phyloP scores from a whole-genome alignment of 2,329 filamentous ascomycete genomes.

The Paecilomyces dactylethromorphus region DNA sequence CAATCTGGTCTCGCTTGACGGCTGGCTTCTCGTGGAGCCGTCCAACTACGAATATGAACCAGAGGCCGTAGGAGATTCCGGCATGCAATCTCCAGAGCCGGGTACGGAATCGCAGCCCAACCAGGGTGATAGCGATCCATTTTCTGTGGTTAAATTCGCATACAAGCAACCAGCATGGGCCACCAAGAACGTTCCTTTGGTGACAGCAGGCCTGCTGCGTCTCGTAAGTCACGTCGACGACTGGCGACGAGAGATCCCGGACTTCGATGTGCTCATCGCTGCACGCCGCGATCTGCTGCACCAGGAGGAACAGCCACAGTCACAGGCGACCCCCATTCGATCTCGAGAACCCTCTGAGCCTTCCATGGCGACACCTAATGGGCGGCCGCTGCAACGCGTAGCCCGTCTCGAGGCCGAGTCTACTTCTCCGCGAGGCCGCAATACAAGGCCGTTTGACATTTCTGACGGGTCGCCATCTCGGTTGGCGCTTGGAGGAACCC shows the following conservation, averaged over 20 bases:
- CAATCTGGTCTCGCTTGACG: slow-evolving; percentile 75
- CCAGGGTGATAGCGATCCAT: slow-evolving; percentile 6
- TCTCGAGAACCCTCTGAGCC: slow-evolving; percentile 17
- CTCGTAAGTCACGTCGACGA: slow-evolving; percentile 57
- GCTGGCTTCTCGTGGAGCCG: slow-evolving; percentile 79
- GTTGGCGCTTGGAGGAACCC: slow-evolving; percentile 4
- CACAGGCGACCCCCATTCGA: slow-evolving; percentile 7
- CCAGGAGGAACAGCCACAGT: slow-evolving; percentile 19
- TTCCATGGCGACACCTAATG: slow-evolving; percentile 10
- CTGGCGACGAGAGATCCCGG: slow-evolving; percentile 59
- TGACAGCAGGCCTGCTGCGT: slow-evolving; percentile 53
- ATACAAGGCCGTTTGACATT: slow-evolving; percentile 8
- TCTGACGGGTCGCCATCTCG: slow-evolving; percentile 8
- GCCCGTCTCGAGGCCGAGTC: background rate
- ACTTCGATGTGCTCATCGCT: slow-evolving; percentile 66
- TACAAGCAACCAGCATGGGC: slow-evolving; percentile 41
- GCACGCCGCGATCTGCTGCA: slow-evolving; percentile 44
- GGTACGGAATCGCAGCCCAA: slow-evolving; percentile 25
- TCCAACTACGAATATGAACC: slow-evolving; percentile 50
- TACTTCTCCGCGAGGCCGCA: slow-evolving; percentile 19
- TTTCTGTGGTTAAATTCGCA: slow-evolving; percentile 20
- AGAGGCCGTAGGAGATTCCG: slow-evolving; percentile 10
- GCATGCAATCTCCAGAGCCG: slow-evolving; percentile 29
- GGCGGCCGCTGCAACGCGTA: slow-evolving; percentile 4
- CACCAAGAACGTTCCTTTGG: slow-evolving; percentile 38